Percentiles rank a stretch among this genome's conserved stretches.
These are phyloP conservation scores for Lentinus brumalis DNA, from an alignment of 768 basidiomycete species.

Conservation along the genomic window DNA sequence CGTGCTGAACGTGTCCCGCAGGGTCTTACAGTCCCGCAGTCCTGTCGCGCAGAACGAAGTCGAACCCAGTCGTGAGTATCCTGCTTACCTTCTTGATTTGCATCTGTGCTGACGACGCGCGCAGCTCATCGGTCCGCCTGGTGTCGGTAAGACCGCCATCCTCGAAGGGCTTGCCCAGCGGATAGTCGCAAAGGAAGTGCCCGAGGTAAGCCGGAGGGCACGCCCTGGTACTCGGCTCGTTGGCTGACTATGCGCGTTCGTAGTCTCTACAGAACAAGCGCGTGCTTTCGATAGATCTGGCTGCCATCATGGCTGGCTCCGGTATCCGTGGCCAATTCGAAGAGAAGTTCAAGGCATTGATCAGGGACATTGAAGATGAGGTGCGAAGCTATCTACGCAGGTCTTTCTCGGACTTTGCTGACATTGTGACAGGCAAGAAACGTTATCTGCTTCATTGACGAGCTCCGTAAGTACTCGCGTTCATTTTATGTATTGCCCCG, in stretches of 20 bases:
- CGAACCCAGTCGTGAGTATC: constrained; percentile 78
- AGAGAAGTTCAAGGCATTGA: constrained; percentile 87
- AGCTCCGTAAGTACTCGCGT: constrained; percentile 69
- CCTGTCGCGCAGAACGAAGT: constrained; percentile 86
- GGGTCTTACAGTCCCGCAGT: constrained; percentile 43
- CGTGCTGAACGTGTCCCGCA: background rate
- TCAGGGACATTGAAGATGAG: constrained; percentile 90
- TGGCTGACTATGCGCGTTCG: background rate
- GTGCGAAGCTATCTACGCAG: constrained; percentile 33
- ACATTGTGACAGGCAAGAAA: constrained; percentile 50
- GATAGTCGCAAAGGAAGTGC: constrained; percentile 87
- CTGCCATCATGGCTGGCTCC: constrained; percentile 84
- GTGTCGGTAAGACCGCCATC: constrained; percentile 93
- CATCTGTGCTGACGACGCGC: background rate
- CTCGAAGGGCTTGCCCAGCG: constrained; percentile 86
- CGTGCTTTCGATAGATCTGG: constrained; percentile 84
- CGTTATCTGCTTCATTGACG: constrained; percentile 92
- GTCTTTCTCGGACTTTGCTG: background rate
- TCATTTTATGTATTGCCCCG: background rate
- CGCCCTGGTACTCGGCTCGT: background rate
- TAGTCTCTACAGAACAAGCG: constrained; percentile 86
- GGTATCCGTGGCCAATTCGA: constrained; percentile 93
- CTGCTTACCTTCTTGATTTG: background rate
- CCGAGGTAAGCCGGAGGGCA: constrained; percentile 58
- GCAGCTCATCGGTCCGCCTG: constrained; percentile 82